phyloP scores from a whole-genome alignment of 2,329 filamentous ascomycete species.

The Trichoderma sp. region DNA sequence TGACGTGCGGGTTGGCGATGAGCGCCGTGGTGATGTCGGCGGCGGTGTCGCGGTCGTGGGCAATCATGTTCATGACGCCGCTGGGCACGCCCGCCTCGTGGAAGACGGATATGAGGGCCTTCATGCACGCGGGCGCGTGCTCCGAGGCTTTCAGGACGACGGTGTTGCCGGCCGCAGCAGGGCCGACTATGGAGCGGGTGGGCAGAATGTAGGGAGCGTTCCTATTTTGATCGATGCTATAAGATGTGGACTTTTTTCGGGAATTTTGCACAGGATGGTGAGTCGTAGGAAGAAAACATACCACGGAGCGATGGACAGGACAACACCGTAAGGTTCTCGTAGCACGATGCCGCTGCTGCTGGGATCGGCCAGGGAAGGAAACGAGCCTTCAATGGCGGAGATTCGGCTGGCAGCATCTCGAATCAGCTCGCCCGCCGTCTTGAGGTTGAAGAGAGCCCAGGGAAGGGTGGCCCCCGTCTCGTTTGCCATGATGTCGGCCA shows the following conservation, averaged over 20 bases:
- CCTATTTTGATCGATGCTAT: conserved; percentile 41
- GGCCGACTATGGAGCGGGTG: conserved; percentile 58
- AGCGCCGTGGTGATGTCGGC: conserved; percentile 66
- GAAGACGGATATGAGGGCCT: conserved; percentile 64
- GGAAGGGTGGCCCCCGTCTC: conserved; percentile 48
- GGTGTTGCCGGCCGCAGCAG: conserved; percentile 78
- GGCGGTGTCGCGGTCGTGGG: conserved; percentile 66
- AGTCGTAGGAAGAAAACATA: conserved; percentile 43
- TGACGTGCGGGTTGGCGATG: conserved; percentile 67
- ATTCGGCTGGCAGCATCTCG: conserved; percentile 50
- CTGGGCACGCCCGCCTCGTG: conserved; percentile 74
- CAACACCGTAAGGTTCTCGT: conserved; percentile 77
- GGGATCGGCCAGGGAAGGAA: conserved; percentile 41
- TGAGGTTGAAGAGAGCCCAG: conserved; percentile 49
- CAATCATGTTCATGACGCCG: conserved; percentile 74
- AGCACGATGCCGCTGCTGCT: conserved; percentile 60
- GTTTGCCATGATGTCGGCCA: conserved; percentile 59
- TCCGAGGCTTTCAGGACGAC: conserved; percentile 74
- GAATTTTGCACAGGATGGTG: neutral
- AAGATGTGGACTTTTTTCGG: neutral
- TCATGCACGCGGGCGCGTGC: conserved; percentile 64
- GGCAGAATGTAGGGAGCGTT: conserved; percentile 61
- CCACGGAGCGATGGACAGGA: conserved; percentile 82
- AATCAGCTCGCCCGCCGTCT: conserved; percentile 43
- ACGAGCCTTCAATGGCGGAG: conserved; percentile 42